These are phyloP conservation scores for Geotrichum ghanense DNA, from an alignment of 805 yeast species.

Conservation along the genomic window DNA sequence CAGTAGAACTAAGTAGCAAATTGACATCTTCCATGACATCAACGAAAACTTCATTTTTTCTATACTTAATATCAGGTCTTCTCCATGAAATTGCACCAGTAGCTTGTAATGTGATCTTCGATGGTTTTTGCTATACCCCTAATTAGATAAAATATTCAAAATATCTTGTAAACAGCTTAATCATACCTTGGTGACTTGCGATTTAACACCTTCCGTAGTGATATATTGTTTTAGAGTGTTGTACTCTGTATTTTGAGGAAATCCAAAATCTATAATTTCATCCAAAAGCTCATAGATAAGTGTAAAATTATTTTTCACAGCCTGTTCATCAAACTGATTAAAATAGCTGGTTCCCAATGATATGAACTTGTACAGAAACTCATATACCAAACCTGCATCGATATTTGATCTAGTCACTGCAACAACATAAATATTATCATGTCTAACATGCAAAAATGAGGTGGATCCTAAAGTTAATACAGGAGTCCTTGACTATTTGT, in stretches of 20 bases:
- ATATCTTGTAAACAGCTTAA: neutral
- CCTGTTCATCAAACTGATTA: conserved; percentile 33
- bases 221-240: conserved; percentile 30
- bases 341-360: conserved; percentile 37
- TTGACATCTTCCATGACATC: conserved; percentile 68
- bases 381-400: conserved; percentile 71
- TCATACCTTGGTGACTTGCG: conserved; percentile 6
- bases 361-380: conserved; percentile 58
- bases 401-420: conserved; percentile 85
- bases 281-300: conserved; percentile 67
- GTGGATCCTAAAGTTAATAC: conserved; percentile 85
- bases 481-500: conserved; percentile 42
- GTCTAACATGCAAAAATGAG: conserved; percentile 67
- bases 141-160: too few species aligned
- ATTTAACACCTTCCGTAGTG: conserved; percentile 22
- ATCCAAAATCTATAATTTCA: conserved; percentile 68
- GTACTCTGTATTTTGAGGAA: conserved; percentile 54
- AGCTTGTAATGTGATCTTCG: conserved; percentile 25
- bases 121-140: conserved; percentile 10
- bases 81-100: conserved; percentile 57
- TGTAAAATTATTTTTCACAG: conserved; percentile 54
- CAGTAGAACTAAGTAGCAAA: conserved; percentile 49
- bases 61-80: conserved; percentile 54
- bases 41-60: conserved; percentile 69
- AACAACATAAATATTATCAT: conserved; percentile 59